These are phyloP conservation scores for Penicillium sp. DNA, from an alignment of 2,329 filamentous ascomycete species.

Conservation along the genomic window DNA sequence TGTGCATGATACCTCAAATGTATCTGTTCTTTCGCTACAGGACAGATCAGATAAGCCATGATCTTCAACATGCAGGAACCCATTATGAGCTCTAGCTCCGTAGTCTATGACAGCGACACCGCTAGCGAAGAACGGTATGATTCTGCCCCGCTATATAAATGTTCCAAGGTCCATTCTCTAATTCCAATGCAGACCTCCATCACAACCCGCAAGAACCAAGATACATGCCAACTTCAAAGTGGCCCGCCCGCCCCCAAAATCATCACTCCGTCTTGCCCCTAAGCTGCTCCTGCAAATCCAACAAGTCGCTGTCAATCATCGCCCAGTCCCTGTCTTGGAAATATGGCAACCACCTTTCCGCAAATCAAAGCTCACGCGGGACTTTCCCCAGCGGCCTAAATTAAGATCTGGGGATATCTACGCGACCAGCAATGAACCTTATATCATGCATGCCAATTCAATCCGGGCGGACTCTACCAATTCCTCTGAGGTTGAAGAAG, in stretches of 20 bases:
- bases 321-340: conserved; percentile 32
- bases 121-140: conserved; percentile 23
- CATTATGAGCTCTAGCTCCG: conserved; percentile 11
- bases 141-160: not conserved
- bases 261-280: conserved; percentile 27
- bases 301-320: conserved; percentile 25
- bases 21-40: not conserved
- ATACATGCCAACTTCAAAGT: conserved; percentile 30
- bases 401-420: conserved; percentile 30
- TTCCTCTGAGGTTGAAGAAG: not conserved
- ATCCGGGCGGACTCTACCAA: not conserved
- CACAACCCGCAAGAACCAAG: conserved; percentile 15
- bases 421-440: conserved; percentile 29
- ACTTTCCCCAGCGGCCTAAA: conserved; percentile 22
- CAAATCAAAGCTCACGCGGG: conserved; percentile 24
- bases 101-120: conserved; percentile 22
- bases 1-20: not conserved
- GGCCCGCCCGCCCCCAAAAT: conserved; percentile 33
- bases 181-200: not conserved
- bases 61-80: not conserved
- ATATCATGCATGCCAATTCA: conserved; percentile 7
- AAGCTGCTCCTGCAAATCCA: conserved; percentile 35
- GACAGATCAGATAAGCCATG: not conserved
- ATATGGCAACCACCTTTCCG: conserved; percentile 31
- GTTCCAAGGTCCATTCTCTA: not conserved